Evolutionary conservation across 2,329 filamentous ascomycete species (phyloP).

Genomic region (Verticillium albo-atrum): DNA sequence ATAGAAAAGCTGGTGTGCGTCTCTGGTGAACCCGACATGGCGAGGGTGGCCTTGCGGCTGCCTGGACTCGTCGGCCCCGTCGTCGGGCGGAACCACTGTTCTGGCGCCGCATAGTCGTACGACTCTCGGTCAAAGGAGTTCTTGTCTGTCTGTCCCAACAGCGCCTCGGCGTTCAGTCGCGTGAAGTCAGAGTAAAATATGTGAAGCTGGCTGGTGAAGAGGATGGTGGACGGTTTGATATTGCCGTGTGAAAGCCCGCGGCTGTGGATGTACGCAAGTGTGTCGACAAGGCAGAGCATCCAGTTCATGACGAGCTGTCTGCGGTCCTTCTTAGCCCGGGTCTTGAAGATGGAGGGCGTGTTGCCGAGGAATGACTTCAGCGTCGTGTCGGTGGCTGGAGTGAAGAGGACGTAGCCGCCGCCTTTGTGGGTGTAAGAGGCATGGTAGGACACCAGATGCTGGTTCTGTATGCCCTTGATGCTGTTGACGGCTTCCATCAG

Average conservation of each 20-base stretch:
- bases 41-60: conserved; percentile 23
- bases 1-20: conserved; percentile 30
- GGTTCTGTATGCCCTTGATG: conserved; percentile 56
- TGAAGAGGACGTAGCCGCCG: conserved; percentile 61
- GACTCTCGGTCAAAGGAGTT: conserved; percentile 59
- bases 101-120: conserved; percentile 71
- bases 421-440: conserved; percentile 65
- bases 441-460: conserved; percentile 68
- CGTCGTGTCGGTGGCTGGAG: conserved; percentile 61
- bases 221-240: conserved; percentile 67
- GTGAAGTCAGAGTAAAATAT: conserved; percentile 65
- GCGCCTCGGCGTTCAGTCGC: conserved; percentile 37
- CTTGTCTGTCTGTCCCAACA: conserved; percentile 24
- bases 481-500: conserved; percentile 59
- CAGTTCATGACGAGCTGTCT: conserved; percentile 63
- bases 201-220: conserved; percentile 60
- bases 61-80: conserved; percentile 27
- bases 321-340: conserved; percentile 54
- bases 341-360: conserved; percentile 58
- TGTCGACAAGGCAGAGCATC: conserved; percentile 69
- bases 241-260: conserved; percentile 60
- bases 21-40: conserved; percentile 29
- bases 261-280: conserved; percentile 62
- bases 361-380: conserved; percentile 64
- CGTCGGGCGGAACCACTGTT: conserved; percentile 49